Evolutionary conservation across 2,329 filamentous ascomycete genomes (phyloP).

Genomic region (Phyllosticta citribraziliensis): DNA sequence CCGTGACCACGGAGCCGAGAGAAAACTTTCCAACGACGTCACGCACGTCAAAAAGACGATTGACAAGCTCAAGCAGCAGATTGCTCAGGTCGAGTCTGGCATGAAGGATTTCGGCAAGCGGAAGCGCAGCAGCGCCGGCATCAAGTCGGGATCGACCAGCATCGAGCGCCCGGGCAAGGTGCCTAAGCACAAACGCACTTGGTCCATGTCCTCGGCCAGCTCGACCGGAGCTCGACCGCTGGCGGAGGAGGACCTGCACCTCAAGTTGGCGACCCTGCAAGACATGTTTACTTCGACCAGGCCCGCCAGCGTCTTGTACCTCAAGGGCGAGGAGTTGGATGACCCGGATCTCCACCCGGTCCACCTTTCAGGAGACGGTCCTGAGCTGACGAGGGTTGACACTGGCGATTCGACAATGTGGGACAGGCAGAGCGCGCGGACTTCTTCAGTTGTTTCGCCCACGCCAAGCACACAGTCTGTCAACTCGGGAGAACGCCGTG

Average conservation of each 20-base stretch:
- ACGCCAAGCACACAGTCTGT: conserved; percentile 39
- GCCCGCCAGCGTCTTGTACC: conserved; percentile 66
- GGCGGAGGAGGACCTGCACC: conserved; percentile 61
- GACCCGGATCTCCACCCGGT: conserved; percentile 74
- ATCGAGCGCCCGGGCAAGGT: conserved; percentile 66
- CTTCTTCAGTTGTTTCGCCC: conserved; percentile 45
- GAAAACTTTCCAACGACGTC: conserved; percentile 89
- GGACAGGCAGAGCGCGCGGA: conserved; percentile 32
- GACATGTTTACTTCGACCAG: conserved; percentile 84
- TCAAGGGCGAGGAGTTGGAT: conserved; percentile 66
- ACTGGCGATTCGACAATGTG: conserved; percentile 36
- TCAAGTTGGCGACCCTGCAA: conserved; percentile 67
- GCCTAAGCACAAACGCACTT: conserved; percentile 83
- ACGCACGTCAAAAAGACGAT: conserved; percentile 94
- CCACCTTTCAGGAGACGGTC: conserved; percentile 54
- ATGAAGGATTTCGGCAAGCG: conserved; percentile 51
- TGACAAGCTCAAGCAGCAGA: conserved; percentile 91
- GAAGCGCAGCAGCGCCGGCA: conserved; percentile 43
- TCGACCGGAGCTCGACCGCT: conserved; percentile 34
- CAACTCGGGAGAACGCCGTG: conserved; percentile 29
- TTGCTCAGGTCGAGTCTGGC: conserved; percentile 60
- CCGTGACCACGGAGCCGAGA: conserved; percentile 87
- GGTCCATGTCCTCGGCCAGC: conserved; percentile 75
- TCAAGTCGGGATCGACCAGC: conserved; percentile 37
- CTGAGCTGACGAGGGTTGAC: conserved; percentile 47